phyloP scores from a whole-genome alignment of 2,329 filamentous ascomycete genomes.

The Hymenoscyphus salicellus region DNA sequence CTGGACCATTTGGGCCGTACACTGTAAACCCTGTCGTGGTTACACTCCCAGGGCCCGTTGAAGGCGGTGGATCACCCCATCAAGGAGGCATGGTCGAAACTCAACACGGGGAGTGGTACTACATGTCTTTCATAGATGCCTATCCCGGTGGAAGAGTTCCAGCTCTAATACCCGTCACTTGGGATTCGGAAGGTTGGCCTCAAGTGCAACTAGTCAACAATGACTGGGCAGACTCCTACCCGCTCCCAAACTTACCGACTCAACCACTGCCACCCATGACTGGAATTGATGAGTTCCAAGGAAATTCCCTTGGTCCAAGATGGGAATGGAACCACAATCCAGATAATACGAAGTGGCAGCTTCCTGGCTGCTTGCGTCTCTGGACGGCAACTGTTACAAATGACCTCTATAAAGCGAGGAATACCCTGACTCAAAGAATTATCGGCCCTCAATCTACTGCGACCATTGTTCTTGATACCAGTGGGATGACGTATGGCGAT shows the following conservation, averaged over 20 bases:
- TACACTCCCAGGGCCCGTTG: slow-evolving; percentile 41
- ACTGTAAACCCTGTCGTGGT: slow-evolving; percentile 44
- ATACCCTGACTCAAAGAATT: slow-evolving; percentile 48
- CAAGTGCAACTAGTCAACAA: slow-evolving; percentile 28
- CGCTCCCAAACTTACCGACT: neutral
- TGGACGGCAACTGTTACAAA: slow-evolving; percentile 49
- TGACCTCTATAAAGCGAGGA: slow-evolving; percentile 48
- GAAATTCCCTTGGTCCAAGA: slow-evolving; percentile 41
- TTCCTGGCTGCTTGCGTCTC: slow-evolving; percentile 46
- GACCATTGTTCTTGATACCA: slow-evolving; percentile 50
- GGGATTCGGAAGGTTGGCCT: slow-evolving; percentile 51
- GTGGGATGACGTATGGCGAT: slow-evolving; percentile 50
- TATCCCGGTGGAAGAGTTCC: slow-evolving; percentile 58
- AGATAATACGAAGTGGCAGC: slow-evolving; percentile 45
- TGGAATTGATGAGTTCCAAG: slow-evolving; percentile 45
- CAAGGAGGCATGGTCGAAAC: slow-evolving; percentile 57
- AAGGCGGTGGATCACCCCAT: slow-evolving; percentile 46
- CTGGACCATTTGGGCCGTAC: slow-evolving; percentile 53
- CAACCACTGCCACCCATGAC: slow-evolving; percentile 16
- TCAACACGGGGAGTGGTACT: slow-evolving; percentile 54
- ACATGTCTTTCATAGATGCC: slow-evolving; percentile 53
- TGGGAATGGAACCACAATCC: slow-evolving; percentile 66
- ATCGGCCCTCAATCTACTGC: slow-evolving; percentile 45
- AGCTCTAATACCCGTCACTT: slow-evolving; percentile 53
- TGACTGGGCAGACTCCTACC: neutral